phyloP scores from a whole-genome alignment of 495 filamentous ascomycete species.

The Trichocladium uniseriatum region DNA sequence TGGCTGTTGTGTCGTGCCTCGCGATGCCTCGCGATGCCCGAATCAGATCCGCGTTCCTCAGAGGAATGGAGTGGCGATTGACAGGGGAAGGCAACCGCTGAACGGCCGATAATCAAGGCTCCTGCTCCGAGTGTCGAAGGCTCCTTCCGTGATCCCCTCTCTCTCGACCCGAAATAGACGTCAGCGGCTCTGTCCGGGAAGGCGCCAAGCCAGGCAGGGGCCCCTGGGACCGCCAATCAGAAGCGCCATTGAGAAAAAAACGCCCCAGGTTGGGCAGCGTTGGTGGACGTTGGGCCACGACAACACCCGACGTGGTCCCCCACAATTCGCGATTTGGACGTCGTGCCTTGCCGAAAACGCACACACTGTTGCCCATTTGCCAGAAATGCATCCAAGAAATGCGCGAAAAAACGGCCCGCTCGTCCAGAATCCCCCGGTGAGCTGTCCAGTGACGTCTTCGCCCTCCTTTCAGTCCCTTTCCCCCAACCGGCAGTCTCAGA shows the following conservation, averaged over 20 bases:
- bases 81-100: too few species aligned
- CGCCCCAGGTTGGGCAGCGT: slow-evolving; percentile 22
- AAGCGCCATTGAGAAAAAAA: background rate
- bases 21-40: too few species aligned
- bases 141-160: slow-evolving; percentile 14
- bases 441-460: too few species aligned
- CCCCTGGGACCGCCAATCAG: slow-evolving; percentile 15
- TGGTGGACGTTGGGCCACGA: slow-evolving; percentile 26
- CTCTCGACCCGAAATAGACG: slow-evolving; percentile 17
- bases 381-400: slow-evolving; percentile 1
- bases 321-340: slow-evolving; percentile 16
- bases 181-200: slow-evolving; percentile 19
- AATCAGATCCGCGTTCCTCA: too few species aligned
- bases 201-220: background rate
- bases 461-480: too few species aligned
- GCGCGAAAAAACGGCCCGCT: too few species aligned
- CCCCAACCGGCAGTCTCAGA: too few species aligned
- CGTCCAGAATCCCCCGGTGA: too few species aligned
- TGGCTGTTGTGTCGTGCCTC: too few species aligned
- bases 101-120: too few species aligned
- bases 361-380: too few species aligned
- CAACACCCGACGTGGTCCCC: slow-evolving; percentile 18
- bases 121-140: background rate
- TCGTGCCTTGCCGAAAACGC: background rate
- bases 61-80: too few species aligned